A percentile compares a stretch with the other conserved stretches of the same genome.
phyloP scores from a whole-genome alignment of 805 yeast genomes.

The Cyberlindnera galapagoensis region DNA sequence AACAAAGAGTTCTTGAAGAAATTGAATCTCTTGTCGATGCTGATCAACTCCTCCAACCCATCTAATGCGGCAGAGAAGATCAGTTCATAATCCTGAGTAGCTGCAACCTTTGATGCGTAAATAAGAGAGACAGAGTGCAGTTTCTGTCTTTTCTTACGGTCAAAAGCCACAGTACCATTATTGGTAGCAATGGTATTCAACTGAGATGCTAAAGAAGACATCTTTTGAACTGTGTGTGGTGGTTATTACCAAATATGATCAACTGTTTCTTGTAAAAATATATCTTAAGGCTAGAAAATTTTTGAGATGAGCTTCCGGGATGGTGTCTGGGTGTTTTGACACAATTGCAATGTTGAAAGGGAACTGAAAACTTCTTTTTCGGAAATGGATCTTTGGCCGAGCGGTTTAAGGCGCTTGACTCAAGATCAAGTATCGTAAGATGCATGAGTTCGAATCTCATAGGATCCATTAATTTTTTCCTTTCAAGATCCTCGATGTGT shows the following conservation, averaged over 20 bases:
- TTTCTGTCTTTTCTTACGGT: conserved; percentile 80
- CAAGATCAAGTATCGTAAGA: conserved; percentile 21
- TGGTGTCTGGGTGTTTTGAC: not conserved
- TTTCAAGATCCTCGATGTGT: too few relatives aligned
- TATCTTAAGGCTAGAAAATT: conserved; percentile 1
- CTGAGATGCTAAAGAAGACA: conserved; percentile 76
- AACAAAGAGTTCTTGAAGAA: conserved; percentile 69
- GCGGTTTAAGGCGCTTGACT: conserved; percentile 22
- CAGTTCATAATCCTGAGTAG: conserved; percentile 88
- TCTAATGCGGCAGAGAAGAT: conserved; percentile 66
- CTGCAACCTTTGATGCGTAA: conserved; percentile 80
- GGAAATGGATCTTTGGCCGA: conserved; percentile 19
- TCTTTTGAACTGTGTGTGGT: conserved; percentile 2
- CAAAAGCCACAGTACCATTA: conserved; percentile 69
- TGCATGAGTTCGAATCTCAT: conserved; percentile 21
- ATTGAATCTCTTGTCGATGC: conserved; percentile 68
- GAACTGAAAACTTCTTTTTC: not conserved
- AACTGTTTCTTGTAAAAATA: not conserved
- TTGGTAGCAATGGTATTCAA: conserved; percentile 60
- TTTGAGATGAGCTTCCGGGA: conserved; percentile 2
- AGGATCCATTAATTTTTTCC: conserved; percentile 16
- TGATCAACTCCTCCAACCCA: conserved; percentile 66
- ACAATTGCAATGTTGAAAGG: not conserved
- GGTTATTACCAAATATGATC: not conserved
- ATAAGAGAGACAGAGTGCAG: conserved; percentile 85